Conservation (phyloP, 805 yeast genomes). For the Cyberlindnera galapagoensis region DNA sequence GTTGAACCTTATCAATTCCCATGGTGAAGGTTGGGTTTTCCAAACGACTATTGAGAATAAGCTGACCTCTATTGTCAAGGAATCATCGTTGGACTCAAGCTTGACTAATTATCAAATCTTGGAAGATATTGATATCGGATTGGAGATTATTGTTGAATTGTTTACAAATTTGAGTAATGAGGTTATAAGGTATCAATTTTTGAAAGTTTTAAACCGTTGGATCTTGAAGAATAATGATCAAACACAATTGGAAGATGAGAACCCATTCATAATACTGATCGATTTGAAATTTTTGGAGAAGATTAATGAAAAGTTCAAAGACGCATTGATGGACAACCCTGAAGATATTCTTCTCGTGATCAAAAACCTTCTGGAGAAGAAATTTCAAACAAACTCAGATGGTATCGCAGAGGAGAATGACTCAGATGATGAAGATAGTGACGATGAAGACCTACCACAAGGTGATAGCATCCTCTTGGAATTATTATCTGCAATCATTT, state of each 20-base stretch:
- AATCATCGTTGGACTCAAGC: slow-evolving; percentile 1
- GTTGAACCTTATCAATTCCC: slow-evolving; percentile 26
- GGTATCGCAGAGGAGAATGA: slow-evolving; percentile 26
- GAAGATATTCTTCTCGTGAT: slow-evolving; percentile 48
- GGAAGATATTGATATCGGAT: slow-evolving; percentile 36
- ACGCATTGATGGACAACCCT: slow-evolving; percentile 38
- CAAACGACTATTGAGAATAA: slow-evolving; percentile 30
- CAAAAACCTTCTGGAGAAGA: slow-evolving; percentile 31
- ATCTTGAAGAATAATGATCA: slow-evolving; percentile 25
- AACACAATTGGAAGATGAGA: slow-evolving; percentile 21
- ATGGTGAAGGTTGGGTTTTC: slow-evolving; percentile 31
- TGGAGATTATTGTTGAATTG: slow-evolving; percentile 36
- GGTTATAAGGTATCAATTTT: slow-evolving; percentile 40
- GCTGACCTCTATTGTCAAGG: slow-evolving; percentile 28
- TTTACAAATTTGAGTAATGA: slow-evolving; percentile 45
- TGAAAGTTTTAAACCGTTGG: slow-evolving; percentile 56
- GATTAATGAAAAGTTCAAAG: slow-evolving; percentile 51
- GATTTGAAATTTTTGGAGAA: slow-evolving; percentile 62
- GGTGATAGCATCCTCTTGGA: slow-evolving; percentile 29
- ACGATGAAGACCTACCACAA: slow-evolving; percentile 20
- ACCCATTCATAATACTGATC: slow-evolving; percentile 49
- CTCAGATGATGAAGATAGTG: slow-evolving; percentile 32
- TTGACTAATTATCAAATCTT: slow-evolving; percentile 28
- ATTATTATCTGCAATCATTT: slow-evolving; percentile 31
- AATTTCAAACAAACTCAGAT: slow-evolving; percentile 8